Evolutionary conservation across 805 yeast genomes (phyloP).

Genomic region (Schwanniomyces occidentalis): DNA sequence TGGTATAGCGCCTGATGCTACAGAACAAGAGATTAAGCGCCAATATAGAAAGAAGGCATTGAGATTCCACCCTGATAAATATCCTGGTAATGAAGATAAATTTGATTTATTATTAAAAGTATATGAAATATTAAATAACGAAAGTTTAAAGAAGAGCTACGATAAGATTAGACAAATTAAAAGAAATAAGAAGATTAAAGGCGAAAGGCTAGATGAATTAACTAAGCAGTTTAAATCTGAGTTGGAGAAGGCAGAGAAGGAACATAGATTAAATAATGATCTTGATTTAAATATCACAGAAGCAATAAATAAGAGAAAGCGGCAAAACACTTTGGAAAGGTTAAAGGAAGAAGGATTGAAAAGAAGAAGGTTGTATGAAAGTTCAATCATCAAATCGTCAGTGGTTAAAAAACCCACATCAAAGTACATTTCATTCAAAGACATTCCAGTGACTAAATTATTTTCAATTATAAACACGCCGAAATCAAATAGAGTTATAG

Average conservation of each 20-base stretch:
- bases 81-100: constrained; percentile 26
- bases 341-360: constrained; percentile 28
- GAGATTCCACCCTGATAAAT: constrained; percentile 43
- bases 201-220: constrained; percentile 17
- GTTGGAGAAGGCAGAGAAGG: constrained; percentile 23
- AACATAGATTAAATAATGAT: constrained; percentile 12
- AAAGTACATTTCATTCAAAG: constrained; percentile 19
- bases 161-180: constrained; percentile 25
- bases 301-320: constrained; percentile 2
- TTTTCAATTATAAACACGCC: not conserved
- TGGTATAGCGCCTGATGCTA: constrained; percentile 21
- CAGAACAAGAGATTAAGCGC: constrained; percentile 22
- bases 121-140: constrained; percentile 32
- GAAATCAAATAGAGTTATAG: constrained; percentile 18
- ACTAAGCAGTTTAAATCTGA: constrained; percentile 30
- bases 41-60: constrained; percentile 38
- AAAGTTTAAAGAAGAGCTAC: constrained; percentile 25
- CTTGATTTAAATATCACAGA: constrained; percentile 6
- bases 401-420: not conserved
- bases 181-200: constrained; percentile 10
- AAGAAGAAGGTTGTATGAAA: constrained; percentile 25
- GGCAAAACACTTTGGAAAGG: constrained; percentile 13
- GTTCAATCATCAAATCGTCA: constrained; percentile 11
- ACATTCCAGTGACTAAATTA: constrained; percentile 13
- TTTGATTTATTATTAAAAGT: constrained; percentile 32